These are phyloP conservation scores for Asterionellopsis glacialis DNA, from an alignment of 108 stramenopile species.

Conservation along the genomic window DNA sequence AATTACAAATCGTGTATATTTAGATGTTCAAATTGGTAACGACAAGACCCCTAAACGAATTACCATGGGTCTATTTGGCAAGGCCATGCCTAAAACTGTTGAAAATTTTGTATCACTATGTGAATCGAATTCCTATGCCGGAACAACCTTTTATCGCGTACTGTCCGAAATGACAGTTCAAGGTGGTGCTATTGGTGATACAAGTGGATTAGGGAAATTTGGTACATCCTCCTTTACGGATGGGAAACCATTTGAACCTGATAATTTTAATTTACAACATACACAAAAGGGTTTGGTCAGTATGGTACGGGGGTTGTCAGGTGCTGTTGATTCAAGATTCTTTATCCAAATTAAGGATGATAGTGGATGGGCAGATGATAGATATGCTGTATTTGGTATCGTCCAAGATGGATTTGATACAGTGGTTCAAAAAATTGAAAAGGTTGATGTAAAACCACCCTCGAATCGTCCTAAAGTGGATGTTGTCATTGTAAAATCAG, in stretches of 20 bases:
- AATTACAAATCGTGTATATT: slow-evolving; percentile 53
- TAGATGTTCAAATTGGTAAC: slow-evolving; percentile 44
- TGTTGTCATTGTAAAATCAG: slow-evolving; percentile 42
- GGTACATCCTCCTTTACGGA: slow-evolving; percentile 24
- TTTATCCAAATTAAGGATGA: slow-evolving; percentile 55
- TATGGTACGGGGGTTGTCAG: slow-evolving; percentile 35
- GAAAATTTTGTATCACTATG: slow-evolving; percentile 56
- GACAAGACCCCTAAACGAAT: slow-evolving; percentile 16
- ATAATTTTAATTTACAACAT: slow-evolving; percentile 61
- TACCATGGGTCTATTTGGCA: slow-evolving; percentile 59
- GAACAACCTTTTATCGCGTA: slow-evolving; percentile 57
- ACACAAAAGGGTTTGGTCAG: slow-evolving; percentile 48
- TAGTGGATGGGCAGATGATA: slow-evolving; percentile 73
- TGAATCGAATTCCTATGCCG: slow-evolving; percentile 42
- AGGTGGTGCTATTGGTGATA: slow-evolving; percentile 61
- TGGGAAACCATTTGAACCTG: slow-evolving; percentile 51
- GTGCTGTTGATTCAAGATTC: slow-evolving; percentile 60
- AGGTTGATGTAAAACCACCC: slow-evolving; percentile 54
- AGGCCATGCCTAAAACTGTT: slow-evolving; percentile 50
- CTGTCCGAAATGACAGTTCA: slow-evolving; percentile 59
- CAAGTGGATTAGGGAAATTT: slow-evolving; percentile 24
- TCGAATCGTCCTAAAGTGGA: slow-evolving; percentile 50
- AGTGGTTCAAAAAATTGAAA: slow-evolving; percentile 39
- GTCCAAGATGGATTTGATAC: slow-evolving; percentile 49
- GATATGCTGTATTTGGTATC: slow-evolving; percentile 73